Evolutionary conservation across 2,329 filamentous ascomycete species (phyloP), one percentile per base, ranked within the genome.

Genomic region (Clarireedia sp.): DNA sequence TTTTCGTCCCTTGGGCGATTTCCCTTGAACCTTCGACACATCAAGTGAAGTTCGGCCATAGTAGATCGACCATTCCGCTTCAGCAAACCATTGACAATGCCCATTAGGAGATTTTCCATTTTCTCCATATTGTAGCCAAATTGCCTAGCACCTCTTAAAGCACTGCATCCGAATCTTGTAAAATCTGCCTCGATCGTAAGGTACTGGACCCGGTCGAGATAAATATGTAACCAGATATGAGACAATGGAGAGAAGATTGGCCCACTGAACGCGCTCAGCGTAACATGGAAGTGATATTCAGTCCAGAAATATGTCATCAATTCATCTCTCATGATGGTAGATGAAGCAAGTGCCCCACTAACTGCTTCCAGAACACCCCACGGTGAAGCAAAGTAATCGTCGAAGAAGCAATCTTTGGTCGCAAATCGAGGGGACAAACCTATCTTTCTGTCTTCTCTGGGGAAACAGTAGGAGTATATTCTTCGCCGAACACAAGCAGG

Each of bases 251-350:
- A 66, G 19, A 64, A 58, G 3, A 45, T 36, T 8, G 63, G 61
- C 2, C 61, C 61, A 33, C 56, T 64, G 43, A 67, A 65, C 24
- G 57, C 51, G 33, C 47, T 63, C 1, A 67, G 44, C 0, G 68
- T 68, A 48, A 68, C 57, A 48, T 69, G 67, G 43, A 70, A 70
- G 8, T 60, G 54, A 51, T 64, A 66, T 36, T 65, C 48, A 5
- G 63, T 63, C 64, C 64, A 69, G 53, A 68, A 69, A 36, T 64
- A 68, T n/a, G 56, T 60, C 62, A 69, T 53, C 23, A 67, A 19
- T n/a, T 68, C 67, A 16, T 60, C 19, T 1, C 67, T 62, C 36
- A 68, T 51, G 0, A 47, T 44, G 10, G 36, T 47, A 23, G 57
- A 67, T 14, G 62, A 50, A 8, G 47, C 48, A 3, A 68, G 21